A percentile compares a stretch with the other conserved stretches of the same genome.
Evolutionary conservation across 176 grass and related monocot species (phyloP).

Genomic region (Tillandsia fasciculata): DNA sequence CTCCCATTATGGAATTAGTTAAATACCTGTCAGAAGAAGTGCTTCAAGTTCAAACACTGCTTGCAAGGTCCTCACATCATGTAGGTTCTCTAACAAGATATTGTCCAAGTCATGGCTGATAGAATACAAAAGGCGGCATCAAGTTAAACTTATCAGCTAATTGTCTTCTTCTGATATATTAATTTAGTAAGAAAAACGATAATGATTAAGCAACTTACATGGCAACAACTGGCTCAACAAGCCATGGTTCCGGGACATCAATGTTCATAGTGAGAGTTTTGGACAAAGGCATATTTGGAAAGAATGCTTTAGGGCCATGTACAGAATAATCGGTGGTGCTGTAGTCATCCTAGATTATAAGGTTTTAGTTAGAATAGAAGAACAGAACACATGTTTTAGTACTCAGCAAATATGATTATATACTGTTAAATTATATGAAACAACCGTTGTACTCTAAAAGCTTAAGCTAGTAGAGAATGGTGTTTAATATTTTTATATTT

Average conservation of each 20-base stretch:
- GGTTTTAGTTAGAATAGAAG: conserved; percentile 11
- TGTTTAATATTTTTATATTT: too few species aligned
- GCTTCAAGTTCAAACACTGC: conserved; percentile 98
- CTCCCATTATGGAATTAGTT: not conserved
- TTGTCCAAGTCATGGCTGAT: conserved; percentile 96
- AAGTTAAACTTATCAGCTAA: not conserved
- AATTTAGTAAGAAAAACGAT: not conserved
- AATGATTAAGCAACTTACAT: conserved; percentile 50
- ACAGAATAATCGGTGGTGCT: conserved; percentile 73
- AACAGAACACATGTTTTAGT: not conserved
- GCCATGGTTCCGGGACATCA: conserved; percentile 97
- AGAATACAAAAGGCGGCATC: not conserved
- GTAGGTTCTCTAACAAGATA: conserved; percentile 87
- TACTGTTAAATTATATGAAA: too few species aligned
- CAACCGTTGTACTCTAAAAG: too few species aligned
- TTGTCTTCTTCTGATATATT: not conserved
- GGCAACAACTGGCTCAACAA: conserved; percentile 90
- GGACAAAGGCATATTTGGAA: conserved; percentile 96
- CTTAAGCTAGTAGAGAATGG: too few species aligned
- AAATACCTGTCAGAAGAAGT: conserved; percentile 77
- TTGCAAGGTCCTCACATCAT: conserved; percentile 72
- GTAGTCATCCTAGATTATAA: conserved; percentile 71
- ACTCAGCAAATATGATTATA: conserved; percentile 11
- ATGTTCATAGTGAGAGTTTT: conserved; percentile 99
- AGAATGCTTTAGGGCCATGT: conserved; percentile 87